Conservation (phyloP, 1,284 basidiomycete species). For the Mycosarcoma maydis region DNA sequence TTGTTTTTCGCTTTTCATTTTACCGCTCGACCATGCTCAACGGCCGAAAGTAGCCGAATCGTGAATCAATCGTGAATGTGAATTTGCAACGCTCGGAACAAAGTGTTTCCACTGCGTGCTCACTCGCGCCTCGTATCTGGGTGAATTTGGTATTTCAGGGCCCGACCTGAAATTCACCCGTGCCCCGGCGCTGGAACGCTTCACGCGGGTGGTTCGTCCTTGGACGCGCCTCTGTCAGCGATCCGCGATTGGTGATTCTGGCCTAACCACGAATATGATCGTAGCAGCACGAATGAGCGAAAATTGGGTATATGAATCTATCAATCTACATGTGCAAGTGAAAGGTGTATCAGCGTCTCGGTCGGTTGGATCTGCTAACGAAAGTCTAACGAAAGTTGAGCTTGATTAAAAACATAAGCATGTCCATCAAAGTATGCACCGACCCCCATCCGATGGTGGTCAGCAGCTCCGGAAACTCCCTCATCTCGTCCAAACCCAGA, state of each 20-base stretch:
- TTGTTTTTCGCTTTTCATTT: background rate
- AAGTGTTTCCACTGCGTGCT: slow-evolving; percentile 8
- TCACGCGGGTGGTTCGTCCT: no score
- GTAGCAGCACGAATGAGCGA: no score
- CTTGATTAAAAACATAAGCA: slow-evolving; percentile 70
- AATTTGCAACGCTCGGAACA: slow-evolving; percentile 1
- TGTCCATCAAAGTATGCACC: slow-evolving; percentile 72
- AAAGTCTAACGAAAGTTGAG: slow-evolving; percentile 51
- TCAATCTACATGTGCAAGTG: no score
- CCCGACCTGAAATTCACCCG: no score
- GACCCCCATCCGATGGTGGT: slow-evolving; percentile 70
- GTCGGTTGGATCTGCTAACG: no score
- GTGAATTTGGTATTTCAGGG: background rate
- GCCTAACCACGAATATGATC: no score
- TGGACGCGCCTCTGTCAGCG: no score
- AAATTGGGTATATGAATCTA: slow-evolving; percentile 4
- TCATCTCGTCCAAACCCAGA: slow-evolving; percentile 71
- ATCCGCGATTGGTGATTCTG: no score
- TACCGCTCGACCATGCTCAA: slow-evolving; percentile 3
- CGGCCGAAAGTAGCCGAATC: slow-evolving; percentile 20
- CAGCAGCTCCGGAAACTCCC: slow-evolving; percentile 70
- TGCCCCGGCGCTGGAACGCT: no score
- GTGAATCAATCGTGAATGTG: no score
- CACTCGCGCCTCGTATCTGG: no score
- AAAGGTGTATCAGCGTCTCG: no score